These are phyloP conservation scores for Nectriaceae sp. DNA, from an alignment of 2,329 filamentous ascomycete species.

Conservation along the genomic window DNA sequence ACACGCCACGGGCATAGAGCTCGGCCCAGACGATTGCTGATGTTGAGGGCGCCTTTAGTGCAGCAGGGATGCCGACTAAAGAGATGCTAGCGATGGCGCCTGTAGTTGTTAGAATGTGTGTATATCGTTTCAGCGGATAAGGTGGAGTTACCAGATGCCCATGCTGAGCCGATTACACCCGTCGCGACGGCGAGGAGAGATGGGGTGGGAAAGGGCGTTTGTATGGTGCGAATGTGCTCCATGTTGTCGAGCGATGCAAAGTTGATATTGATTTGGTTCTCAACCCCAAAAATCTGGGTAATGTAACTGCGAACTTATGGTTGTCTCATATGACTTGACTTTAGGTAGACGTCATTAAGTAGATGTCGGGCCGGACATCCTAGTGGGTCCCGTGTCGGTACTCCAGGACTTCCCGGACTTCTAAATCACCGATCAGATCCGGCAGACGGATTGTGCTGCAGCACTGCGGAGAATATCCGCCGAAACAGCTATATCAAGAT, in stretches of 20 bases:
- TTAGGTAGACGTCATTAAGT: neutral
- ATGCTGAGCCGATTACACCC: constrained; percentile 41
- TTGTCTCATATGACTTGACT: too few species aligned
- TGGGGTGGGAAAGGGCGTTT: constrained; percentile 25
- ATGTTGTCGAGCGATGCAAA: too few species aligned
- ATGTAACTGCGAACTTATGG: too few species aligned
- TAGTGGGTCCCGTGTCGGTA: neutral
- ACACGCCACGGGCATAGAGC: constrained; percentile 39
- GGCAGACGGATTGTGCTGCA: neutral
- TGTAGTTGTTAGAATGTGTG: constrained; percentile 17
- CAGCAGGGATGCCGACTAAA: constrained; percentile 36
- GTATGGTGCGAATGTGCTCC: too few species aligned
- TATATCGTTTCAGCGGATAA: too few species aligned
- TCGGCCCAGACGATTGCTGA: constrained; percentile 39
- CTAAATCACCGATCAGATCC: neutral
- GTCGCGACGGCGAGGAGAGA: constrained; percentile 37
- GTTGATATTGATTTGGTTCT: too few species aligned
- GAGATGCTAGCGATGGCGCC: constrained; percentile 40
- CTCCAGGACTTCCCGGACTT: constrained; percentile 1
- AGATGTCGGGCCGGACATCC: neutral
- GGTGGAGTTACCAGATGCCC: constrained; percentile 34
- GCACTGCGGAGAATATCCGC: neutral
- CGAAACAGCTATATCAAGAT: too few species aligned
- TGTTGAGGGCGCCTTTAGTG: constrained; percentile 29
- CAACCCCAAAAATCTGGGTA: too few species aligned